These are phyloP conservation scores for Fusarium zealandicum DNA, from an alignment of 2,329 filamentous ascomycete species.

Conservation along the genomic window DNA sequence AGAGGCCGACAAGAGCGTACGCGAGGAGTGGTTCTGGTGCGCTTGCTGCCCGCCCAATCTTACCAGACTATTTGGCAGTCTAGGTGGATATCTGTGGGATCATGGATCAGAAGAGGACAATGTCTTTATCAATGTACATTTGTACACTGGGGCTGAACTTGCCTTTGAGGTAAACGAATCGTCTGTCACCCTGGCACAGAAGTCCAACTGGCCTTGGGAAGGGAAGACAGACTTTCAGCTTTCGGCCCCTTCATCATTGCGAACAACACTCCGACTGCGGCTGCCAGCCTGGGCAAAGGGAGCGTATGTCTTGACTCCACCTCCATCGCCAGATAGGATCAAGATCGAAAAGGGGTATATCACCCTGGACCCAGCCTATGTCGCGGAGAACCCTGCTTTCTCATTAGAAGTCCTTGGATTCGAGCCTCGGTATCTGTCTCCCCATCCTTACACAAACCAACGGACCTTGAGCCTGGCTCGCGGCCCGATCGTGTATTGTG, in stretches of 20 bases:
- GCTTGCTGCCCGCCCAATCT: slow-evolving; percentile 69
- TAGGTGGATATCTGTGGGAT: slow-evolving; percentile 65
- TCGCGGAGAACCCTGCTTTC: slow-evolving; percentile 46
- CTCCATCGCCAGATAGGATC: slow-evolving; percentile 20
- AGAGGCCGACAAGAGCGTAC: slow-evolving; percentile 54
- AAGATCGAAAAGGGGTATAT: slow-evolving; percentile 58
- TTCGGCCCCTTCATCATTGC: slow-evolving; percentile 29
- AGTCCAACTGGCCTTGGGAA: slow-evolving; percentile 64
- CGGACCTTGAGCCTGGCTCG: slow-evolving; percentile 59
- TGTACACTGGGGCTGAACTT: slow-evolving; percentile 59
- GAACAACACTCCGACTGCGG: slow-evolving; percentile 55
- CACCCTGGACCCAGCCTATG: slow-evolving; percentile 52
- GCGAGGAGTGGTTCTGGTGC: slow-evolving; percentile 65
- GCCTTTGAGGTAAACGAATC: slow-evolving; percentile 48
- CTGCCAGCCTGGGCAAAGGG: slow-evolving; percentile 60
- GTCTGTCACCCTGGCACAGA: slow-evolving; percentile 47
- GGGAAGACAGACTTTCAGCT: slow-evolving; percentile 58
- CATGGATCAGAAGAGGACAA: slow-evolving; percentile 41
- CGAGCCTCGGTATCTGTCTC: slow-evolving; percentile 55
- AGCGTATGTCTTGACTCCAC: slow-evolving; percentile 46
- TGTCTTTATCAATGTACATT: slow-evolving; percentile 58
- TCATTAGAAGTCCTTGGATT: slow-evolving; percentile 53
- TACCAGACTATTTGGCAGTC: slow-evolving; percentile 59
- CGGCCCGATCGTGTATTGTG: slow-evolving; percentile 66
- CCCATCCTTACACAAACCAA: slow-evolving; percentile 64